Conservation (phyloP, 257 asterid species). For the Rauvolfia tetraphylla region DNA sequence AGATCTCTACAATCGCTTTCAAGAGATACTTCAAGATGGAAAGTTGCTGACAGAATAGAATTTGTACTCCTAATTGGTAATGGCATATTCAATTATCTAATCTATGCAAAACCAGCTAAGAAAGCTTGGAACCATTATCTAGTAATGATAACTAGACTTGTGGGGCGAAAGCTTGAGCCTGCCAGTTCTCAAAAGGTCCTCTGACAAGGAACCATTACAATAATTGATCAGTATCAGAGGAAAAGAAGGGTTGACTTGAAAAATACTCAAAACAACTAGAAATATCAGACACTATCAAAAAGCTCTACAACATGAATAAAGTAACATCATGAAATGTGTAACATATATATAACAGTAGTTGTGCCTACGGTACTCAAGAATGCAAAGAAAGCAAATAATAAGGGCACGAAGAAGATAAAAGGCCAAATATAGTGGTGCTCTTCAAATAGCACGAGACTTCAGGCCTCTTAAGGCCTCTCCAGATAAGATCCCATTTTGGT, state of each 20-base stretch:
- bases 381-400: background rate
- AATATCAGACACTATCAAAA: background rate
- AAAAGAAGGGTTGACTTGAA: background rate
- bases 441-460: slow-evolving; percentile 4
- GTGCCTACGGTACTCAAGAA: background rate
- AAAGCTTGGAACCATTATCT: background rate
- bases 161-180: background rate
- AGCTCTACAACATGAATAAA: background rate
- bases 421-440: background rate
- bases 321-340: background rate
- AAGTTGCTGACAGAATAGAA: background rate
- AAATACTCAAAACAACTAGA: background rate
- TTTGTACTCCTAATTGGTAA: background rate
- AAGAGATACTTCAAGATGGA: background rate
- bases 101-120: background rate
- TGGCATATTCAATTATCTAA: background rate
- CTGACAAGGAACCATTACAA: background rate
- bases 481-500: background rate
- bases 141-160: background rate
- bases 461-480: slow-evolving; percentile 2
- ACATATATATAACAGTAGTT: background rate
- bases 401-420: background rate
- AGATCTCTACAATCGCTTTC: background rate
- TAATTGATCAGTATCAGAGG: background rate
- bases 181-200: background rate